These are phyloP conservation scores for Umbelopsis sp. DNA, from an alignment of 192 early-diverging fungal species.

Conservation along the genomic window DNA sequence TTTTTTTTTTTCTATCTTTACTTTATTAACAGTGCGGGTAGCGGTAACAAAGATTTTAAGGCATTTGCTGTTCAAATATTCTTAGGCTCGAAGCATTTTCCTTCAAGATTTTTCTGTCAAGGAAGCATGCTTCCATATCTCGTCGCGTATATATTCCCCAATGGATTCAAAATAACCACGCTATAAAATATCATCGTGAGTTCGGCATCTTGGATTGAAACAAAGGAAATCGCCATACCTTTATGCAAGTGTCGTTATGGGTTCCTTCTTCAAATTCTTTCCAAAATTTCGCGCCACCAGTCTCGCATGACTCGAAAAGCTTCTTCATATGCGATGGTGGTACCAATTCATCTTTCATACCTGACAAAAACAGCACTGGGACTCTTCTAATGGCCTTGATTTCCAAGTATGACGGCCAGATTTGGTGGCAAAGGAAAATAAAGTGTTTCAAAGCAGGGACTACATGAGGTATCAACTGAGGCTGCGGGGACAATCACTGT, in stretches of 20 bases:
- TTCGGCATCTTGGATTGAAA: not conserved
- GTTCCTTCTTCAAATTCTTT: conserved; percentile 79
- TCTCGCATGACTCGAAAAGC: conserved; percentile 67
- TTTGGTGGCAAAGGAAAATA: conserved; percentile 84
- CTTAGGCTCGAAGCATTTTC: too few relatives aligned
- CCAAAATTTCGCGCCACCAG: conserved; percentile 49
- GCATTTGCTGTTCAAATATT: too few relatives aligned
- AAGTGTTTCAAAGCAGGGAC: conserved; percentile 75
- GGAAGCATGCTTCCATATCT: not conserved
- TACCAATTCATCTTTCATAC: conserved; percentile 83
- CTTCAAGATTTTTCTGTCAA: too few relatives aligned
- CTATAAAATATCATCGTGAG: conserved; percentile 38
- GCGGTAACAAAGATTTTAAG: too few relatives aligned
- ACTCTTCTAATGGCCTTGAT: conserved; percentile 66
- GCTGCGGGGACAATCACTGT: conserved; percentile 45
- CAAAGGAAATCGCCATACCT: conserved; percentile 21
- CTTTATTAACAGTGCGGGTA: too few relatives aligned
- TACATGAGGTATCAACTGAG: conserved; percentile 84
- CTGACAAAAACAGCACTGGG: conserved; percentile 84
- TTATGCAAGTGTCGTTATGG: conserved; percentile 89
- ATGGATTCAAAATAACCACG: conserved; percentile 84
- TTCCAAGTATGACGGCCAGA: conserved; percentile 81
- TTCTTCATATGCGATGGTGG: conserved; percentile 86
- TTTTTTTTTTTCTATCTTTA: too few relatives aligned
- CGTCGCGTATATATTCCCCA: conserved; percentile 34